A percentile compares a stretch with the other conserved stretches of the same genome.
phyloP scores from a whole-genome alignment of 73 alveolate species.

The Effrenium voratum region DNA sequence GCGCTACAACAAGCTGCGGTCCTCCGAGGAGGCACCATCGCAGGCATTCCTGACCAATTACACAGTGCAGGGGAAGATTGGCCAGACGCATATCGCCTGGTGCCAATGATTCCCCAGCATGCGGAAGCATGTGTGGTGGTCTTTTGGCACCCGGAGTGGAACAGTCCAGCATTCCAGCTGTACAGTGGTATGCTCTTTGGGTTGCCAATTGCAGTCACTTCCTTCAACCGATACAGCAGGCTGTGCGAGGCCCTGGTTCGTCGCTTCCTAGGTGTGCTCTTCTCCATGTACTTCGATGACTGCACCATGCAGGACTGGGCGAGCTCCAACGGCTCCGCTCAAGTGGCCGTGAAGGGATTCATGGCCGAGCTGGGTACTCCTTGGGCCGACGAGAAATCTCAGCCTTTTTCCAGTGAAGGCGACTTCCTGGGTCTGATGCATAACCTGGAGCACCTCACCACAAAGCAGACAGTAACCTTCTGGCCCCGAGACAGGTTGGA shows the following conservation, averaged over 20 bases:
- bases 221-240: background rate
- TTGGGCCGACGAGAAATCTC: background rate
- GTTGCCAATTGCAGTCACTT: background rate
- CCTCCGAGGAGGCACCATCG: background rate
- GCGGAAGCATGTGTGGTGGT: conserved; percentile 24
- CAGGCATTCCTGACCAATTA: background rate
- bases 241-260: background rate
- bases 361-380: background rate
- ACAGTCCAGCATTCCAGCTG: background rate
- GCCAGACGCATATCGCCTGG: conserved; percentile 43
- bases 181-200: background rate
- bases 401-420: background rate
- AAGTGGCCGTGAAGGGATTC: background rate
- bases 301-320: background rate
- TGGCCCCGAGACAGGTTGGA: conserved; percentile 18
- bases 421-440: conserved; percentile 34
- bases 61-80: background rate
- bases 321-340: background rate
- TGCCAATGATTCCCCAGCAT: conserved; percentile 8
- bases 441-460: background rate
- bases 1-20: background rate
- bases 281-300: background rate
- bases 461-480: background rate
- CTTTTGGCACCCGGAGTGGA: background rate
- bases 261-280: background rate